These are phyloP conservation scores for Cenchrus fungigraminus DNA, from an alignment of 176 grass and related monocot species.

Conservation along the genomic window DNA sequence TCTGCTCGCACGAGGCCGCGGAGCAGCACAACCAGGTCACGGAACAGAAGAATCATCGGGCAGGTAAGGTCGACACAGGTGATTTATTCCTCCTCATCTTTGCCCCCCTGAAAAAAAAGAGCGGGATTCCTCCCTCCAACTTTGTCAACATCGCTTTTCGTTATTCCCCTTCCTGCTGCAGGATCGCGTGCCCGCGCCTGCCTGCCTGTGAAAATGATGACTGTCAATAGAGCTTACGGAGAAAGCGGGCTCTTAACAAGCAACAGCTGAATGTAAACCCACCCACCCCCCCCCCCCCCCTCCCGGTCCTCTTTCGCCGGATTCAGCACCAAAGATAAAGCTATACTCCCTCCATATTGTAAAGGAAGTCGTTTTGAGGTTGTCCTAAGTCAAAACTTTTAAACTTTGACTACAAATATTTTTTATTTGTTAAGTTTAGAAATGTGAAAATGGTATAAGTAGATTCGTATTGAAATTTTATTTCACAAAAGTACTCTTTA, in stretches of 20 bases:
- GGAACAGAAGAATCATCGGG: slow-evolving; percentile 19
- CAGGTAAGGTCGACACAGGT: slow-evolving; percentile 38
- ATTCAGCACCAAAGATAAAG: slow-evolving; percentile 59
- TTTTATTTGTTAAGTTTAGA: too few relatives aligned
- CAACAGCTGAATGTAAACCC: slow-evolving; percentile 59
- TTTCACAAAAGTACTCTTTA: too few relatives aligned
- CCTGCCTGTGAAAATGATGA: slow-evolving; percentile 36
- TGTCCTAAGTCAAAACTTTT: too few relatives aligned
- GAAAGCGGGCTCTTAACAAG: slow-evolving; percentile 49
- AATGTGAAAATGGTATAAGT: too few relatives aligned
- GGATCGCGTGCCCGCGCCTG: slow-evolving; percentile 40
- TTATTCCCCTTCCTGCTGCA: slow-evolving; percentile 34
- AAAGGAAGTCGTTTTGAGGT: too few relatives aligned
- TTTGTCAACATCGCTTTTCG: slow-evolving; percentile 57
- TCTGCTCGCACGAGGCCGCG: not conserved
- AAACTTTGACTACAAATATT: too few relatives aligned
- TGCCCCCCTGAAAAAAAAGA: slow-evolving; percentile 5
- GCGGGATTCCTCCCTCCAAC: slow-evolving; percentile 47
- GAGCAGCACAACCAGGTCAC: slow-evolving; percentile 4
- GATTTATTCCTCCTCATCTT: slow-evolving; percentile 63
- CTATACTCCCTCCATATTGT: not conserved
- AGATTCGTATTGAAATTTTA: too few relatives aligned
- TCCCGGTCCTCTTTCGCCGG: slow-evolving; percentile 4
- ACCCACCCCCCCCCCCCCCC: not conserved
- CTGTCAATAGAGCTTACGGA: slow-evolving; percentile 38